These are phyloP conservation scores for Saccharomyces hybrid DNA, from an alignment of 1,139 yeast genomes.

Conservation along the genomic window DNA sequence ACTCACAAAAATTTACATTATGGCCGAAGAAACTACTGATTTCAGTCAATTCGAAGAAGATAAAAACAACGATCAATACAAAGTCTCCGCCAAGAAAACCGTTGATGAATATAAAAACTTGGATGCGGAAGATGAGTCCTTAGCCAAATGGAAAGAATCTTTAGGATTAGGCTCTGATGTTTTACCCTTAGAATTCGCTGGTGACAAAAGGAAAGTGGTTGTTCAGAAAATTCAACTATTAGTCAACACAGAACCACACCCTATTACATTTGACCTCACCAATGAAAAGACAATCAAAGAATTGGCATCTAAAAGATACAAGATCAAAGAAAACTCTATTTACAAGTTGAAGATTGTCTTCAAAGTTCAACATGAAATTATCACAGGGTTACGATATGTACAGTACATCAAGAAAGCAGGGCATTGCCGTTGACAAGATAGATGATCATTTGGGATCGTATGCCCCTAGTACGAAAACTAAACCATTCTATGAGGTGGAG, in stretches of 20 bases:
- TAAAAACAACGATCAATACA: conserved; percentile 60
- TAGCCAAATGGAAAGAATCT: conserved; percentile 89
- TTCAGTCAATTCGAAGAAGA: conserved; percentile 43
- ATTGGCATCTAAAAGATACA: conserved; percentile 38
- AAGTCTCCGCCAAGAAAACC: conserved; percentile 77
- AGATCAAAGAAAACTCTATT: conserved; percentile 69
- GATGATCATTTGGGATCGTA: conserved; percentile 88
- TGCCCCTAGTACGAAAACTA: conserved; percentile 80
- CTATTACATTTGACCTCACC: conserved; percentile 60
- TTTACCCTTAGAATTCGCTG: conserved; percentile 54
- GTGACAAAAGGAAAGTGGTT: conserved; percentile 72
- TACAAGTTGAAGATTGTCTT: conserved; percentile 71
- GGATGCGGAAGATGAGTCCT: conserved; percentile 86
- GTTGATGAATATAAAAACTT: conserved; percentile 74
- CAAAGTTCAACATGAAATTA: conserved; percentile 82
- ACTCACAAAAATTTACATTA: conserved; percentile 19
- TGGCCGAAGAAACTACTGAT: conserved; percentile 31
- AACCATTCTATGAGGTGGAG: conserved; percentile 70
- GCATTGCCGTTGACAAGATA: conserved; percentile 72
- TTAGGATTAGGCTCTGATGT: conserved; percentile 61
- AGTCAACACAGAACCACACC: conserved; percentile 51
- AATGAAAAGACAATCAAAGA: conserved; percentile 42
- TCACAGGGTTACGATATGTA: conserved; percentile 81
- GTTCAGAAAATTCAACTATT: conserved; percentile 66
- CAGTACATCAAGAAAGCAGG: conserved; percentile 84